Evolutionary conservation across 306 rosid species (phyloP).

Genomic region (Chamaecrista fasciculata): DNA sequence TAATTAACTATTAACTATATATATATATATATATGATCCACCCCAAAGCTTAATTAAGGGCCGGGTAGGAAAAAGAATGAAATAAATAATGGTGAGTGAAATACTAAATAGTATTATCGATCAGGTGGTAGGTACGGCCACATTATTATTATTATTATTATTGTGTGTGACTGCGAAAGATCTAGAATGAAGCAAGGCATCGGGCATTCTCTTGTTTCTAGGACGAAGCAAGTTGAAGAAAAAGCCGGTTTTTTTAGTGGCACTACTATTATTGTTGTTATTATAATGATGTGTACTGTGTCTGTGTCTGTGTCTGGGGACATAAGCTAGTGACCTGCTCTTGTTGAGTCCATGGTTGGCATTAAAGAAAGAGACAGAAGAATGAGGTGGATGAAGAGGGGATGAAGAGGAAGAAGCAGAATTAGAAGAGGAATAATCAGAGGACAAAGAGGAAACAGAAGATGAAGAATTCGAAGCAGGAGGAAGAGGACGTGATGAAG

Average conservation of each 20-base stretch:
- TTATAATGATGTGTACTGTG: not conserved
- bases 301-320: conserved; percentile 33
- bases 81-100: not conserved
- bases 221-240: conserved; percentile 51
- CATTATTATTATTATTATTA: no score
- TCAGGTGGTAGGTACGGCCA: not conserved
- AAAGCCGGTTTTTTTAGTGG: conserved; percentile 40
- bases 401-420: conserved; percentile 6
- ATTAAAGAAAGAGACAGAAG: conserved; percentile 29
- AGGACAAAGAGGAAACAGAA: conserved; percentile 33
- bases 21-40: not conserved
- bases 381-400: no score
- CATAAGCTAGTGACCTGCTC: conserved; percentile 45
- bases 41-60: not conserved
- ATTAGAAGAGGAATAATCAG: conserved; percentile 30
- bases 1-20: no score
- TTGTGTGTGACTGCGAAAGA: conserved; percentile 42
- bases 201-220: conserved; percentile 34
- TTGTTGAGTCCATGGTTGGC: conserved; percentile 40
- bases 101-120: not conserved
- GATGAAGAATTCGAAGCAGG: conserved; percentile 30
- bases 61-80: not conserved
- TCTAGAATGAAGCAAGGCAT: conserved; percentile 32
- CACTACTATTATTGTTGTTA: conserved; percentile 3
- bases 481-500: conserved; percentile 14